These are phyloP conservation scores for Przewalskia tangutica DNA, from an alignment of 257 asterid species.

Conservation along the genomic window DNA sequence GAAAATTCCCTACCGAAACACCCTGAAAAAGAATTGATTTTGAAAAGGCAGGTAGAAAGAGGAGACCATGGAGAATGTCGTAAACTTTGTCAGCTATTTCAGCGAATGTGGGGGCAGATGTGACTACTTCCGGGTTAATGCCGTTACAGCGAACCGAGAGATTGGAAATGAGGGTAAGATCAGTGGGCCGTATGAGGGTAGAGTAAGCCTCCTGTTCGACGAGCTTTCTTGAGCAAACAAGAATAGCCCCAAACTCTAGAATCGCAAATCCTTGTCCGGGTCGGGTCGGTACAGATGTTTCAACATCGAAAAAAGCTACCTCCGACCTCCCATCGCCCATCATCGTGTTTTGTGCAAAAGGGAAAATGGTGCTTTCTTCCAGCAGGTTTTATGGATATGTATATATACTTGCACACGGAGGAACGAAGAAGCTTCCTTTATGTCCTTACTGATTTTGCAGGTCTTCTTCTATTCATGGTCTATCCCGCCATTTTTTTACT, in stretches of 20 bases:
- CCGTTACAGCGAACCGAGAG: slow-evolving; percentile 86
- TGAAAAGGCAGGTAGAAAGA: not conserved
- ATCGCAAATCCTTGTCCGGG: slow-evolving; percentile 60
- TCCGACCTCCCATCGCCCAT: slow-evolving; percentile 45
- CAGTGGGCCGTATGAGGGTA: slow-evolving; percentile 60
- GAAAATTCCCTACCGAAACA: no score
- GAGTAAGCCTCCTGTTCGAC: slow-evolving; percentile 72
- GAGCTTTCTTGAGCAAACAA: slow-evolving; percentile 89
- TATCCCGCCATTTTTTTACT: not conserved
- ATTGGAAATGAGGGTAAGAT: slow-evolving; percentile 49
- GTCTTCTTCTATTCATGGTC: not conserved
- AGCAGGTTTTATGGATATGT: not conserved
- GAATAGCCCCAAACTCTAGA: slow-evolving; percentile 79
- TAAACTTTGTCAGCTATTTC: slow-evolving; percentile 71
- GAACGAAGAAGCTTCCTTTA: not conserved
- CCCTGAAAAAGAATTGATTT: not conserved
- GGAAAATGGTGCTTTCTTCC: not conserved
- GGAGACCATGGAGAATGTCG: slow-evolving; percentile 61
- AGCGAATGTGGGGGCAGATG: slow-evolving; percentile 58
- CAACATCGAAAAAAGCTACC: slow-evolving; percentile 88
- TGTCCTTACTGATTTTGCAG: not conserved
- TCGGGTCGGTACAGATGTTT: slow-evolving; percentile 77
- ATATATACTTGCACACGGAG: not conserved
- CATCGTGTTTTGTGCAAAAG: slow-evolving; percentile 6
- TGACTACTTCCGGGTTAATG: slow-evolving; percentile 51